Percentiles rank a stretch among this genome's conserved stretches.
These are phyloP conservation scores for Backusella psychrophila DNA, from an alignment of 192 early-diverging fungal genomes.

Conservation along the genomic window DNA sequence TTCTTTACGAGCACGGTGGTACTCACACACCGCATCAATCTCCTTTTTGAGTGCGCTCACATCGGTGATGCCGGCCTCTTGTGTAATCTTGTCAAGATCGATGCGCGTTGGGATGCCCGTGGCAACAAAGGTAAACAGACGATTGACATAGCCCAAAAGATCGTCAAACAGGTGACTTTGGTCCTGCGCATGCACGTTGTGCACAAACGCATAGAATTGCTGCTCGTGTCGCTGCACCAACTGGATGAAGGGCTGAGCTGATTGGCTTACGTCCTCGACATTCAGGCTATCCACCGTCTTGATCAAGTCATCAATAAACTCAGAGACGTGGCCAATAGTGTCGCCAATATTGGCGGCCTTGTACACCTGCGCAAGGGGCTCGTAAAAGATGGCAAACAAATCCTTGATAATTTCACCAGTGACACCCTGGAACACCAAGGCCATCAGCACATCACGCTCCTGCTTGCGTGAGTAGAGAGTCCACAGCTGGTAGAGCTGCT, in stretches of 20 bases:
- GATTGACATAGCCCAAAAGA: conserved; percentile 44
- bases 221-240: conserved; percentile 48
- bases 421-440: conserved; percentile 47
- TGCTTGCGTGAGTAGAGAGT: conserved; percentile 45
- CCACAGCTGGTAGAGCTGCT: conserved; percentile 42
- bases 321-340: conserved; percentile 43
- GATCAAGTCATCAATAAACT: conserved; percentile 54
- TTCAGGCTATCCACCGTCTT: conserved; percentile 48
- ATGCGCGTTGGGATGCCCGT: conserved; percentile 33
- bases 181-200: conserved; percentile 50
- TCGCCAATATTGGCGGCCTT: conserved; percentile 57
- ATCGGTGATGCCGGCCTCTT: conserved; percentile 25
- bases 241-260: conserved; percentile 40
- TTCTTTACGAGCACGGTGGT: conserved; percentile 32
- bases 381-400: conserved; percentile 55
- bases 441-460: conserved; percentile 51
- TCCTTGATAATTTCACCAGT: conserved; percentile 55
- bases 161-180: conserved; percentile 45
- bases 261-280: conserved; percentile 29
- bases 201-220: conserved; percentile 54
- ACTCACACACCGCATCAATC: conserved; percentile 29
- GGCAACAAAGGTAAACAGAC: conserved; percentile 38
- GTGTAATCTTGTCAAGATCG: conserved; percentile 30
- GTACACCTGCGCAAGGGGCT: conserved; percentile 55
- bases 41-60: conserved; percentile 24